phyloP scores from a whole-genome alignment of 2,329 filamentous ascomycete genomes.

The Diplodia intermedia region DNA sequence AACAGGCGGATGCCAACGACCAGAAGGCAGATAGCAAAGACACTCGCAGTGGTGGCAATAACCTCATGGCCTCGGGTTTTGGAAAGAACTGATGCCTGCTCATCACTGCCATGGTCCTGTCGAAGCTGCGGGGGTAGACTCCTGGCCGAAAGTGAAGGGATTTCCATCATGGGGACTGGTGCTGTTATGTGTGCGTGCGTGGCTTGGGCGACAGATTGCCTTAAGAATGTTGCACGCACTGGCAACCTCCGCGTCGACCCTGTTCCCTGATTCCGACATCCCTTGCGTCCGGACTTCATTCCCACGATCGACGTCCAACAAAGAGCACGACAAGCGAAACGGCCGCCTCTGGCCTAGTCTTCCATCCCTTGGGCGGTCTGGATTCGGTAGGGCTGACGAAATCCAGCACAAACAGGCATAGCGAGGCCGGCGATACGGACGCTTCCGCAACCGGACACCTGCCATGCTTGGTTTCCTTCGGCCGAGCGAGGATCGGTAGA shows the following conservation, averaged over 20 bases:
- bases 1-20: constrained; percentile 1
- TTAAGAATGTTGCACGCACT: background rate
- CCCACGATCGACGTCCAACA: background rate
- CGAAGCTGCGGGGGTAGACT: background rate
- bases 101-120: background rate
- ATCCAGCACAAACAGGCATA: background rate
- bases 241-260: background rate
- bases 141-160: background rate
- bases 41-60: background rate
- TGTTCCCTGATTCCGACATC: background rate
- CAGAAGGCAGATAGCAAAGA: background rate
- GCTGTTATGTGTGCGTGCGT: background rate
- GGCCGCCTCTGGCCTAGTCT: background rate
- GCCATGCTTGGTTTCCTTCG: background rate
- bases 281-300: background rate
- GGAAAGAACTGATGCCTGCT: background rate
- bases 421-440: background rate
- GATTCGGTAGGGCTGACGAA: background rate
- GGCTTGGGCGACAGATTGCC: background rate
- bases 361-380: background rate
- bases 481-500: constrained; percentile 31
- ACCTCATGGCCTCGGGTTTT: background rate
- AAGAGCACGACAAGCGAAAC: background rate
- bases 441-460: background rate
- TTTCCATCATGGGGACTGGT: background rate